Percentiles rank a stretch among this genome's conserved stretches.
Conservation (phyloP, 805 yeast species). For the Schwanniomyces polymorphus region DNA sequence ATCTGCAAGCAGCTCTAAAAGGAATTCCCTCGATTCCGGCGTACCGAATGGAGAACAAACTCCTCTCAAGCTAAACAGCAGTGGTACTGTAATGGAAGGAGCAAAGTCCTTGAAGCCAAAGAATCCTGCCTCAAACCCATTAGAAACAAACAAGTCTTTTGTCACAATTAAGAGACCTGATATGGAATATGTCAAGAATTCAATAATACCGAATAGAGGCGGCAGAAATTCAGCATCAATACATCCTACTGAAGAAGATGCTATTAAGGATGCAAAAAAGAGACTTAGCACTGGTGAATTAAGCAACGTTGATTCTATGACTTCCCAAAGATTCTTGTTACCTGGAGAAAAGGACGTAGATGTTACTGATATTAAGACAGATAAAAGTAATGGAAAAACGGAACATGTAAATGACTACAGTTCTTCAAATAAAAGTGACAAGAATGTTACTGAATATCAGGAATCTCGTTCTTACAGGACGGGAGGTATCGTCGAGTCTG, state of each 20-base stretch:
- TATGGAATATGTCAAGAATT: conserved; percentile 15
- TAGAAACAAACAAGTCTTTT: conserved; percentile 61
- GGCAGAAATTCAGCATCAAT: conserved; percentile 26
- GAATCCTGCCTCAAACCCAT: conserved; percentile 70
- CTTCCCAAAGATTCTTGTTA: conserved; percentile 17
- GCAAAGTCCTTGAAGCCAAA: conserved; percentile 48
- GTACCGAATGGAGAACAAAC: conserved; percentile 1
- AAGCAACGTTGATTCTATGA: not conserved
- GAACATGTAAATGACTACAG: conserved; percentile 3
- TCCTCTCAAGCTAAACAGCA: conserved; percentile 1
- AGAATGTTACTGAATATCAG: conserved; percentile 21
- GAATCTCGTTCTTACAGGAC: conserved; percentile 44
- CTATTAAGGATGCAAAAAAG: conserved; percentile 25
- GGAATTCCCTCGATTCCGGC: conserved; percentile 39
- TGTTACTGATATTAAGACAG: conserved; percentile 16
- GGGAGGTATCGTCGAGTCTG: conserved; percentile 75
- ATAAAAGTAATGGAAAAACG: not conserved
- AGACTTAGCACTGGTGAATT: conserved; percentile 3
- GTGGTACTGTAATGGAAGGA: conserved; percentile 11
- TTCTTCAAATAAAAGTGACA: not conserved
- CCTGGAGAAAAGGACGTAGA: conserved; percentile 26
- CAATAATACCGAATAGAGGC: conserved; percentile 16
- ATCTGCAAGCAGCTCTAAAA: conserved; percentile 33
- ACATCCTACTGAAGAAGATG: conserved; percentile 48
- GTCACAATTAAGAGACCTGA: conserved; percentile 68